Base-by-base conservation (phyloP, 371 early-diverging fungal genomes). In the Batkoa obscura region DNA sequence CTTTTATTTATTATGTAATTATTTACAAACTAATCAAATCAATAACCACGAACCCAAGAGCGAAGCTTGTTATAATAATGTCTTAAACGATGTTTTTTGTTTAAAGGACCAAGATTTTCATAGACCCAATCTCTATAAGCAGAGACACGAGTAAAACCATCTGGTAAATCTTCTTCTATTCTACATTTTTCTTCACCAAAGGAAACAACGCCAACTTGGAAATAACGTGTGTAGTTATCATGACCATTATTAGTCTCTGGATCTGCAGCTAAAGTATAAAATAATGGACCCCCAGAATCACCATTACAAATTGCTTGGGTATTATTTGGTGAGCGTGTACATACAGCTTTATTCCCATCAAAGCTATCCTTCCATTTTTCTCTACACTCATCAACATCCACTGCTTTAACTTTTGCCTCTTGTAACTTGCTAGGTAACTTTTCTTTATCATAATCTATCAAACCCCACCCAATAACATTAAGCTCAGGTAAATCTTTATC, bases 171-270 rank as follows among this genome's bases (percentile, higher is more conserved):
- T 23, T 15, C 23, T 5, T 45, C 23, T 5, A 45, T 13, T 45
- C 45, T 45, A 45, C 45, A 45, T 15, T 45, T 45, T 23, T 45
- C 45, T 45, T 45, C 45, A 45, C 45, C 45, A 23, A 45, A 45
- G 23, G 13, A 13, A 15, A 45, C 45, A 15, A 45, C 12, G 23
- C 45, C 45, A 45, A 45, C 45, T 45, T 45, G 45, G 5, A 45
- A 13, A 15, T 15, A 45, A 6, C 12, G 5, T 45, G 23, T 5
- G 23, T 23, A 23, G 23, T 23, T 23, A 23, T 23, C 23, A 23
- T 23, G 23, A 23, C 23, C 23, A 23, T 23, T 23, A 23, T 23
- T 23, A 23, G 23, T 23, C 23, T 23, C 23, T 23, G 23, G 23
- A 23, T 23, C 23, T 23, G 23, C 23, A 23, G 23, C 23, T 23